Percentiles rank a stretch among this genome's conserved stretches.
Evolutionary conservation across 768 basidiomycete genomes (phyloP).

Genomic region (Crucibulum laeve): DNA sequence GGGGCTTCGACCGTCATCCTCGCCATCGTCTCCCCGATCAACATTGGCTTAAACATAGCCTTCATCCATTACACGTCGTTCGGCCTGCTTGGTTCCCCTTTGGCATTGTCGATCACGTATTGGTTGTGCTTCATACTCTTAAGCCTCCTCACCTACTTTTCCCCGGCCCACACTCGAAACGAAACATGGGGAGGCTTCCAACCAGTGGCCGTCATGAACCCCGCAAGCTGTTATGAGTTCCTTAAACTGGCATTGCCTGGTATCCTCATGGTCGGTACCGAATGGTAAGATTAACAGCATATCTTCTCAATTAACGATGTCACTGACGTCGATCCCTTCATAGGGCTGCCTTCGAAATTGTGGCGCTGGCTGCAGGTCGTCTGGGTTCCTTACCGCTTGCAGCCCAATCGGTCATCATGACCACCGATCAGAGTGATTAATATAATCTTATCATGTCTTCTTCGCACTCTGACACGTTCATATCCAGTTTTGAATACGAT

Average conservation of each 20-base stretch:
- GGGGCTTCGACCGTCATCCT: constrained; percentile 63
- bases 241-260: constrained; percentile 70
- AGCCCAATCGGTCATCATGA: constrained; percentile 79
- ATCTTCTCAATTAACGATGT: no score
- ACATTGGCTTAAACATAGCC: constrained; percentile 51
- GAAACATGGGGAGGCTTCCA: constrained; percentile 63
- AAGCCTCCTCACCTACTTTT: constrained; percentile 41
- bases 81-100: constrained; percentile 61
- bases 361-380: constrained; percentile 71
- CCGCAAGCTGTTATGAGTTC: constrained; percentile 49
- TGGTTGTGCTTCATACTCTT: constrained; percentile 64
- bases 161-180: constrained; percentile 49
- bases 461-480: constrained; percentile 3
- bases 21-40: constrained; percentile 60
- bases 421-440: constrained; percentile 63
- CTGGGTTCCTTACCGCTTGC: constrained; percentile 65
- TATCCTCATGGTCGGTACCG: constrained; percentile 75
- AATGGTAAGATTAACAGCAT: constrained; percentile 55
- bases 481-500: constrained; percentile 66
- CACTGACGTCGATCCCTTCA: no score
- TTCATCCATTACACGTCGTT: constrained; percentile 64
- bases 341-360: constrained; percentile 82
- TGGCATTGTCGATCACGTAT: constrained; percentile 66
- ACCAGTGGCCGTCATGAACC: constrained; percentile 37
- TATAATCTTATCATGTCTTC: background rate